These are phyloP conservation scores for Cutaneotrichosporon mucoides DNA, from an alignment of 1,284 basidiomycete genomes.

Conservation along the genomic window DNA sequence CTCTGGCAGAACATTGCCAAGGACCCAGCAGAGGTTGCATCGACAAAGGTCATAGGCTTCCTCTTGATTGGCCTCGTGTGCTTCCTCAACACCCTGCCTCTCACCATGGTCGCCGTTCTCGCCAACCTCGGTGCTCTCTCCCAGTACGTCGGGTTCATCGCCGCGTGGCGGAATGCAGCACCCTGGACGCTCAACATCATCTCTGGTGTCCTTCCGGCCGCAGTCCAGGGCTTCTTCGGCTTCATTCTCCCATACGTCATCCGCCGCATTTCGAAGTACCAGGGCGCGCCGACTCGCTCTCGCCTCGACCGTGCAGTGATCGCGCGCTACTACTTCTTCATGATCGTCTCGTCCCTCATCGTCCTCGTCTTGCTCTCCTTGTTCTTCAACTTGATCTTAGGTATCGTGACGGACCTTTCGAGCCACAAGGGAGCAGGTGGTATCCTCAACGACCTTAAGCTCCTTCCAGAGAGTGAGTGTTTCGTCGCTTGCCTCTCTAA, in stretches of 20 bases:
- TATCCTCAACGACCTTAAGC: constrained; percentile 56
- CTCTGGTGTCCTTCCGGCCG: constrained; percentile 82
- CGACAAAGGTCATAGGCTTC: constrained; percentile 70
- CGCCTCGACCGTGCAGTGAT: constrained; percentile 82
- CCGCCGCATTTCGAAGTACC: constrained; percentile 74
- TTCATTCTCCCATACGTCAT: constrained; percentile 84
- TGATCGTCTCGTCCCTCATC: constrained; percentile 70
- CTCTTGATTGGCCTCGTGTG: constrained; percentile 69
- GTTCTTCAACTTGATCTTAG: constrained; percentile 66
- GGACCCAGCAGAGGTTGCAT: constrained; percentile 61
- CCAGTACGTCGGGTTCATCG: not conserved
- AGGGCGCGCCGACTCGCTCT: constrained; percentile 62
- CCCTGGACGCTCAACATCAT: constrained; percentile 62
- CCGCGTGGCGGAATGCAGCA: constrained; percentile 12
- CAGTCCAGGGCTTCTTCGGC: constrained; percentile 80
- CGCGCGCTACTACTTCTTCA: constrained; percentile 84
- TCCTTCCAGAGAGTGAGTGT: constrained; percentile 29
- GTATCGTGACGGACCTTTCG: constrained; percentile 53
- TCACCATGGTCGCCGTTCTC: constrained; percentile 64
- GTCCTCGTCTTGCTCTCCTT: constrained; percentile 89
- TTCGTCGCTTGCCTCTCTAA: not conserved
- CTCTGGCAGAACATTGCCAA: constrained; percentile 83
- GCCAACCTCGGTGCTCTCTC: constrained; percentile 61
- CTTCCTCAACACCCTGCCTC: constrained; percentile 86
- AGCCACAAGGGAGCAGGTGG: not conserved